phyloP scores from a whole-genome alignment of 1,284 basidiomycete species.

The Cerioporus squamosus region DNA sequence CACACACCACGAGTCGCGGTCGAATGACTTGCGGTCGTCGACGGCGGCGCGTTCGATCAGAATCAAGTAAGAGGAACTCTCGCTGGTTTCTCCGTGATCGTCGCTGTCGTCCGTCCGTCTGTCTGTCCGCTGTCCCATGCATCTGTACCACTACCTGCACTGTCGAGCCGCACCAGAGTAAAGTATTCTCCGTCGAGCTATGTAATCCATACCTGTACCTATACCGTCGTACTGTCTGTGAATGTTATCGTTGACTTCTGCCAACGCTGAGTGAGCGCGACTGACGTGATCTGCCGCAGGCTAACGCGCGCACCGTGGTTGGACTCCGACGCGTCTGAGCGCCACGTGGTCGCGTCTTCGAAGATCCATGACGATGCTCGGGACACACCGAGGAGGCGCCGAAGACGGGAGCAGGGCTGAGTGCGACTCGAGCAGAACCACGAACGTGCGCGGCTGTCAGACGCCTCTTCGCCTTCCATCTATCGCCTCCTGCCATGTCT shows the following conservation, averaged over 20 bases:
- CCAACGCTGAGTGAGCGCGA: neutral
- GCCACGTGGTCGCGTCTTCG: conserved; percentile 6
- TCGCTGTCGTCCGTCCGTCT: conserved; percentile 11
- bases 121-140: conserved; percentile 14
- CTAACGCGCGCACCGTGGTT: too few relatives aligned
- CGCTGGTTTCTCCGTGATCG: neutral
- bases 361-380: neutral
- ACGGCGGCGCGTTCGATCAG: conserved; percentile 33
- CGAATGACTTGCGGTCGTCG: conserved; percentile 21
- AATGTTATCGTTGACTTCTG: neutral
- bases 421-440: conserved; percentile 8
- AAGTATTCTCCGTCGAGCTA: conserved; percentile 9
- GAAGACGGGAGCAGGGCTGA: too few relatives aligned
- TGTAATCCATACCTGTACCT: conserved; percentile 23
- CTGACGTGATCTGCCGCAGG: too few relatives aligned
- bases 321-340: neutral
- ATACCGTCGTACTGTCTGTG: conserved; percentile 8
- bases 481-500: conserved; percentile 9
- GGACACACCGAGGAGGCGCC: too few relatives aligned
- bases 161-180: conserved; percentile 12
- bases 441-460: conserved; percentile 37
- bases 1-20: conserved; percentile 24
- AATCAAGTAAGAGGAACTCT: conserved; percentile 31
- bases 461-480: conserved; percentile 4
- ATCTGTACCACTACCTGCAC: conserved; percentile 29